These are phyloP conservation scores for Solanum piurae DNA, from an alignment of 257 asterid genomes.

Conservation along the genomic window DNA sequence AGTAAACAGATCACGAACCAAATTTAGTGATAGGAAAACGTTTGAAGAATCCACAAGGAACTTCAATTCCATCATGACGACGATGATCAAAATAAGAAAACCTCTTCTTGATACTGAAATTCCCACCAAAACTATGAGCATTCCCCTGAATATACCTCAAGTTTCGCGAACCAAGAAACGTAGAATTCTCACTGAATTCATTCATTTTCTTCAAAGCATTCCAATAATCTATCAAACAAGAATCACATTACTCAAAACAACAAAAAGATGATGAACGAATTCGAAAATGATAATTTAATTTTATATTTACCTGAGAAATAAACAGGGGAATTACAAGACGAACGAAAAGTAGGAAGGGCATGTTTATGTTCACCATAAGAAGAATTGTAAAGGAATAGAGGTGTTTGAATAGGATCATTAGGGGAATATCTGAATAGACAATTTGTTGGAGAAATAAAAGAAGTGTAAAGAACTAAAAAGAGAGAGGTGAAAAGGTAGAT, in stretches of 20 bases:
- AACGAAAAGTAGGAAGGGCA: slow-evolving; percentile 67
- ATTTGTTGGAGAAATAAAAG: slow-evolving; percentile 38
- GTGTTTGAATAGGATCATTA: slow-evolving; percentile 56
- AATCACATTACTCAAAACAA: background rate
- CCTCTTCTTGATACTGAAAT: slow-evolving; percentile 41
- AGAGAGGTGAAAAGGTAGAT: slow-evolving; percentile 57
- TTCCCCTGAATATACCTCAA: slow-evolving; percentile 45
- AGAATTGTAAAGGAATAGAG: slow-evolving; percentile 59
- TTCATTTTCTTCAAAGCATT: slow-evolving; percentile 34
- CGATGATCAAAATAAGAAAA: slow-evolving; percentile 35
- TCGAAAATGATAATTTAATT: background rate
- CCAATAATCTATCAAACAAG: slow-evolving; percentile 42
- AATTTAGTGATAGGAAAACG: slow-evolving; percentile 31
- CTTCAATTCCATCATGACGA: slow-evolving; percentile 16
- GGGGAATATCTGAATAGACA: slow-evolving; percentile 70
- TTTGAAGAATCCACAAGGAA: slow-evolving; percentile 86
- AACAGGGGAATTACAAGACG: slow-evolving; percentile 74
- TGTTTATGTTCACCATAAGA: slow-evolving; percentile 93
- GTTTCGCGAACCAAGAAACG: slow-evolving; percentile 15
- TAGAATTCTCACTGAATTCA: slow-evolving; percentile 16
- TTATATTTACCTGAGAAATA: slow-evolving; percentile 45
- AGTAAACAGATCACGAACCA: slow-evolving; percentile 28
- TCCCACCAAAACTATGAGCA: slow-evolving; percentile 64
- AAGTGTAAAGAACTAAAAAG: slow-evolving; percentile 32
- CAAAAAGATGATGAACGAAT: background rate